Conservation (phyloP, 192 early-diverging fungal genomes). For the Oehlia diaphana region DNA sequence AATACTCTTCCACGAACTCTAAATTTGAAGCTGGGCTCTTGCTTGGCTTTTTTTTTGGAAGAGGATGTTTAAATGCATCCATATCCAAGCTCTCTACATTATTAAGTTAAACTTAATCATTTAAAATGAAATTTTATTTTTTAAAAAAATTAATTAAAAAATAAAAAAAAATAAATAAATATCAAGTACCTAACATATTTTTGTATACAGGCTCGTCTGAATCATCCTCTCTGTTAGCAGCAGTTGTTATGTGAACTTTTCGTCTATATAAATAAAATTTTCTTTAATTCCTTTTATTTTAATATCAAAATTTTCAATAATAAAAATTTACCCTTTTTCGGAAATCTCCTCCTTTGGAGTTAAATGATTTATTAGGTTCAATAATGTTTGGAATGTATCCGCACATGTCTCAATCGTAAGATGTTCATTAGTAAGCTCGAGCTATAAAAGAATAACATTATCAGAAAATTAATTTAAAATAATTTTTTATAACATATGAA, state of each 20-base stretch:
- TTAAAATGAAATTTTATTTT: too few species aligned
- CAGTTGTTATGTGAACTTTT: constrained; percentile 21
- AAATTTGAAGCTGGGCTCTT: constrained; percentile 24
- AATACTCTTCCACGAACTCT: constrained; percentile 52
- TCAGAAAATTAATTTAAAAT: background rate
- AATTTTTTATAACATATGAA: background rate
- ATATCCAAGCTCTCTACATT: constrained; percentile 52
- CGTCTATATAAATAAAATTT: background rate
- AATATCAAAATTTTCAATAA: background rate
- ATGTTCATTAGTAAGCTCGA: constrained; percentile 59
- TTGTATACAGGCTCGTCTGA: constrained; percentile 27
- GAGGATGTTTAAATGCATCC: constrained; percentile 46
- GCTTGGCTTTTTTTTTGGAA: constrained; percentile 17
- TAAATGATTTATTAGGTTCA: constrained; percentile 51
- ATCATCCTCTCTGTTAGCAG: constrained; percentile 35
- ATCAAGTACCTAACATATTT: background rate
- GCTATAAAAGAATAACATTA: constrained; percentile 31
- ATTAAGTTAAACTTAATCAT: background rate
- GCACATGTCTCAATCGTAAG: constrained; percentile 64
- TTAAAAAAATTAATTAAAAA: background rate
- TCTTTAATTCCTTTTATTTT: too few species aligned
- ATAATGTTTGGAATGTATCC: constrained; percentile 64
- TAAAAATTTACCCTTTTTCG: constrained; percentile 30
- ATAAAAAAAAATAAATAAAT: background rate
- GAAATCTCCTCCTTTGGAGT: constrained; percentile 29